A percentile compares a stretch with the other conserved stretches of the same genome.
phyloP scores from a whole-genome alignment of 2,329 filamentous ascomycete genomes.

The Aspergillus sp. region DNA sequence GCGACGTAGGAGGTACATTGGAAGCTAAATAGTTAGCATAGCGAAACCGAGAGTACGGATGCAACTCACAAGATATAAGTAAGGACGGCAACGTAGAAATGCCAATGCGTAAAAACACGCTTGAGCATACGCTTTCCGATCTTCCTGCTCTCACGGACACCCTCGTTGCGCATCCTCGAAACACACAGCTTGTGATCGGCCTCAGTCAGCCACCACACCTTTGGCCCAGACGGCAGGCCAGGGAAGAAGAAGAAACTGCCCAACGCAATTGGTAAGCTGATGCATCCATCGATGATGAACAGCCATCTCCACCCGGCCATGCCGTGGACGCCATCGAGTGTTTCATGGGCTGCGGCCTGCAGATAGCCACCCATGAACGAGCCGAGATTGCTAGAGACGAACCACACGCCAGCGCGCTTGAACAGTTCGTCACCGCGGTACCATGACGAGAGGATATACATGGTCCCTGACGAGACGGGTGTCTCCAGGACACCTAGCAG shows the following conservation, averaged over 20 bases:
- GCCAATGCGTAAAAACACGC: constrained; percentile 31
- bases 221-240: constrained; percentile 31
- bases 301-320: constrained; percentile 35
- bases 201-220: constrained; percentile 31
- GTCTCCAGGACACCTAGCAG: constrained; percentile 32
- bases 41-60: background rate
- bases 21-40: constrained; percentile 16
- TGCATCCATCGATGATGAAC: constrained; percentile 38
- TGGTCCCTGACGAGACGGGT: constrained; percentile 29
- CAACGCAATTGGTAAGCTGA: constrained; percentile 42
- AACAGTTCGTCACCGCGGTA: constrained; percentile 38
- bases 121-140: constrained; percentile 23
- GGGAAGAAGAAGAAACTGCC: constrained; percentile 43
- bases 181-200: constrained; percentile 26
- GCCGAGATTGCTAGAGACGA: constrained; percentile 27
- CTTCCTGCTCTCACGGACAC: constrained; percentile 19
- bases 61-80: constrained; percentile 25
- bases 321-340: constrained; percentile 26
- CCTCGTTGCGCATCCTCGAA: constrained; percentile 17
- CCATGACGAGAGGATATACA: constrained; percentile 41
- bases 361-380: constrained; percentile 36
- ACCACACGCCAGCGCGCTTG: constrained; percentile 35
- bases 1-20: constrained; percentile 60
- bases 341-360: constrained; percentile 30
- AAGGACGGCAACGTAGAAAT: constrained; percentile 28